Evolutionary conservation across 495 filamentous ascomycete genomes (phyloP).

Genomic region (Darksidea phi): DNA sequence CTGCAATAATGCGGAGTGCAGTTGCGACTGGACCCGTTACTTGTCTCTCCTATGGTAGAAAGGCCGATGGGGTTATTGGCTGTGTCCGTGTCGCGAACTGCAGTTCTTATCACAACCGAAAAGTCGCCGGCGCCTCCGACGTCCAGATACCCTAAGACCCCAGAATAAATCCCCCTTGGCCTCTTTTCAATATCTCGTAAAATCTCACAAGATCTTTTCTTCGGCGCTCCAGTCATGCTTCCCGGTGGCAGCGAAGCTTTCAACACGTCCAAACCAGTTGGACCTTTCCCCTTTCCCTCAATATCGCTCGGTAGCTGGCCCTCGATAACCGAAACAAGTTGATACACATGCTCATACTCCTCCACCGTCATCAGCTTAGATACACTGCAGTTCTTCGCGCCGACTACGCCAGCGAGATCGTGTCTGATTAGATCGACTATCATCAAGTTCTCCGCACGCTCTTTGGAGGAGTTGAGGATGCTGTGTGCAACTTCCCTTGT

Average conservation of each 20-base stretch:
- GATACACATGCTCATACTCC: slow-evolving; percentile 81
- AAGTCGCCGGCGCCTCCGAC: slow-evolving; percentile 81
- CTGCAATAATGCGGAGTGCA: too few species aligned
- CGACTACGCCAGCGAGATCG: slow-evolving; percentile 77
- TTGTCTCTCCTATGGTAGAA: too few species aligned
- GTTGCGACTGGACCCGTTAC: too few species aligned
- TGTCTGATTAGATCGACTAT: slow-evolving; percentile 92
- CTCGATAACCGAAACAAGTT: slow-evolving; percentile 83
- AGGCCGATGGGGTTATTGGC: too few species aligned
- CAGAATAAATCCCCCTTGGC: slow-evolving; percentile 76
- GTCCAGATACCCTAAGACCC: slow-evolving; percentile 84
- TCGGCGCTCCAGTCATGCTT: slow-evolving; percentile 92
- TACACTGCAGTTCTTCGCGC: slow-evolving; percentile 62
- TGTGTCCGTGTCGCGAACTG: slow-evolving; percentile 28
- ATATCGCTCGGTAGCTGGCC: slow-evolving; percentile 52
- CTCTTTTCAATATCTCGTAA: slow-evolving; percentile 63
- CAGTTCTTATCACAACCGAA: slow-evolving; percentile 78
- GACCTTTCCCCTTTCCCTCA: too few species aligned
- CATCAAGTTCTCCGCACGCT: slow-evolving; percentile 94
- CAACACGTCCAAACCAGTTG: slow-evolving; percentile 4
- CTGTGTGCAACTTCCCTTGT: slow-evolving; percentile 65
- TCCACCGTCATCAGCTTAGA: slow-evolving; percentile 75
- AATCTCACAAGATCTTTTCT: slow-evolving; percentile 82
- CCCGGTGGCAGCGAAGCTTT: slow-evolving; percentile 72
- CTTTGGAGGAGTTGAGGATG: slow-evolving; percentile 75